phyloP scores from a whole-genome alignment of 2,329 filamentous ascomycete species.

The Clonostachys solani region DNA sequence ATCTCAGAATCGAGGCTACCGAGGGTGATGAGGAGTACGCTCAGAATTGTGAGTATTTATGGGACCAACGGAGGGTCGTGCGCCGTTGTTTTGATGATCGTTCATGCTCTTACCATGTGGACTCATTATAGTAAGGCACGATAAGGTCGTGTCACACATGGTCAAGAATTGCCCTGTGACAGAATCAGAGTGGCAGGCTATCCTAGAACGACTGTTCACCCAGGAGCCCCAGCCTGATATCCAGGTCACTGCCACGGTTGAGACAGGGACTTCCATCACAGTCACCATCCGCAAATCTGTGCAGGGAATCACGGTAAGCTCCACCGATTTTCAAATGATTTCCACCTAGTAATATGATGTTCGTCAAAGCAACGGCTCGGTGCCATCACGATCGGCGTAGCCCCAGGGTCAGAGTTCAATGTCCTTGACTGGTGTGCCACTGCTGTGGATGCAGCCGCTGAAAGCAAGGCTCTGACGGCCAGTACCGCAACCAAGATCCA shows the following conservation, averaged over 20 bases:
- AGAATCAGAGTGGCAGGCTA: conserved; percentile 62
- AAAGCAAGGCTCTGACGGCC: conserved; percentile 36
- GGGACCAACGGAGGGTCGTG: conserved; percentile 6
- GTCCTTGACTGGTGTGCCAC: conserved; percentile 67
- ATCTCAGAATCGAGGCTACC: conserved; percentile 64
- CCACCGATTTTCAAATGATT: background rate
- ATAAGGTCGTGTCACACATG: conserved; percentile 46
- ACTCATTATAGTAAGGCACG: conserved; percentile 47
- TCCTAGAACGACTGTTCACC: conserved; percentile 54
- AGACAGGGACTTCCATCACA: conserved; percentile 44
- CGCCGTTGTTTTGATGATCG: conserved; percentile 4
- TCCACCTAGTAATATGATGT: background rate
- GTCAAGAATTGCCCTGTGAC: conserved; percentile 49
- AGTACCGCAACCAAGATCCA: conserved; percentile 32
- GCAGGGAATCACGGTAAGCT: conserved; percentile 62
- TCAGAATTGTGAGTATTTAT: conserved; percentile 44
- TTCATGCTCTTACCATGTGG: conserved; percentile 3
- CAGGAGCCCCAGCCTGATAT: conserved; percentile 46
- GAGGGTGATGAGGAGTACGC: conserved; percentile 61
- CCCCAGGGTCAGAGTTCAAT: conserved; percentile 52
- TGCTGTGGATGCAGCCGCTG: conserved; percentile 43
- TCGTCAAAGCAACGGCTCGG: conserved; percentile 62
- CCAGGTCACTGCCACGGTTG: conserved; percentile 55
- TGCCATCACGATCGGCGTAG: conserved; percentile 46
- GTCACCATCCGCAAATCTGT: conserved; percentile 63